These are phyloP conservation scores for Raddia guianensis DNA, from an alignment of 176 grass and related monocot species.

Conservation along the genomic window DNA sequence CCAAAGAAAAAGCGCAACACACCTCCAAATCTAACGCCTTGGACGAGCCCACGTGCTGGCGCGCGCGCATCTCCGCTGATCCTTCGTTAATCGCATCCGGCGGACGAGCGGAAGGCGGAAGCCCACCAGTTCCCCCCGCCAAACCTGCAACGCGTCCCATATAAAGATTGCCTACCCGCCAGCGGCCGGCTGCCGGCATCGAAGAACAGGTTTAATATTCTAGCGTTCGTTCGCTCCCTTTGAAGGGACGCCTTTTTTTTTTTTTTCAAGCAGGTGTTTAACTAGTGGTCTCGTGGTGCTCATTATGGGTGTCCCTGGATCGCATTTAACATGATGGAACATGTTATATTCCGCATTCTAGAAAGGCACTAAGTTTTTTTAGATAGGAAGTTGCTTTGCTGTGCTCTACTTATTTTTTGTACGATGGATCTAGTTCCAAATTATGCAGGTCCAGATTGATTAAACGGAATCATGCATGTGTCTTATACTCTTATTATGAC, in stretches of 20 bases:
- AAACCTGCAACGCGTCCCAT: background rate
- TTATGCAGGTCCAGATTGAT: no score
- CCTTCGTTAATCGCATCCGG: constrained; percentile 29
- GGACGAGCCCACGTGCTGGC: background rate
- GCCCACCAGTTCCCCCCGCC: background rate
- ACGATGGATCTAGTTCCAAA: no score
- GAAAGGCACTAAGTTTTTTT: background rate
- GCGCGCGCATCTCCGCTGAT: constrained; percentile 31
- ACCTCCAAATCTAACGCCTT: background rate
- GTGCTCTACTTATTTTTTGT: no score
- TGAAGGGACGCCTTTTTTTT: constrained; percentile 2
- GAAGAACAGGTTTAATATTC: background rate
- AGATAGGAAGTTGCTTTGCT: no score
- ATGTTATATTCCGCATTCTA: background rate
- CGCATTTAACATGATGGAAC: background rate
- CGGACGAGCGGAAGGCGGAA: background rate
- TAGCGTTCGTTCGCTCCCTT: background rate
- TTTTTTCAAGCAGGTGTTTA: background rate
- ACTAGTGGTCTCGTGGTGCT: background rate
- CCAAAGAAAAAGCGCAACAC: background rate
- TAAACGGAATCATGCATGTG: no score
- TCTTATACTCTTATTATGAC: no score
- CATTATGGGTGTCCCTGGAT: background rate
- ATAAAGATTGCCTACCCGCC: background rate
- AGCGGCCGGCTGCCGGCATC: no score